Evolutionary conservation across 176 grass and related monocot genomes (phyloP).

Genomic region (Phoenix roebelenii): DNA sequence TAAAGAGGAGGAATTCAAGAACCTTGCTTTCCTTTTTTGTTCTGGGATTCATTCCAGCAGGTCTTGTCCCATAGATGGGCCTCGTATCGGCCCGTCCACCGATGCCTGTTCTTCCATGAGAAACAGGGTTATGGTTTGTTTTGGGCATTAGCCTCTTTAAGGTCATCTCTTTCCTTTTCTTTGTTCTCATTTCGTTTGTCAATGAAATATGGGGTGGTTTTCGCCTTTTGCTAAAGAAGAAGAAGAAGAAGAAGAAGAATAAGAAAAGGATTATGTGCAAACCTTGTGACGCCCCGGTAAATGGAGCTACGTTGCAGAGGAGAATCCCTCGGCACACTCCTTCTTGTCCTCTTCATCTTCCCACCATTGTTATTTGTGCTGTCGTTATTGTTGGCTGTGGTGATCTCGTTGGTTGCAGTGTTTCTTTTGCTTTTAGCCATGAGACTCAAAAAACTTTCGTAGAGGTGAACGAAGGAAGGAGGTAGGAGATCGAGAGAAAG

Average conservation of each 20-base stretch:
- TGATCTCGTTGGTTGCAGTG: constrained; percentile 24
- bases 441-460: too few relatives aligned
- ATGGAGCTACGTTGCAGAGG: constrained; percentile 77
- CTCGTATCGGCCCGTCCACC: constrained; percentile 90
- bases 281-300: constrained; percentile 83
- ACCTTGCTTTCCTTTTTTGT: constrained; percentile 98
- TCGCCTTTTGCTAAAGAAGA: too few relatives aligned
- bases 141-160: too few relatives aligned
- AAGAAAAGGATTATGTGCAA: background rate
- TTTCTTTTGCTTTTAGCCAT: too few relatives aligned
- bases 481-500: too few relatives aligned
- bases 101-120: constrained; percentile 37
- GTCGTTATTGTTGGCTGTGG: constrained; percentile 2
- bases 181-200: too few relatives aligned
- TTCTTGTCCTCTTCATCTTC: constrained; percentile 70
- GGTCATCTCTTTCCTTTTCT: too few relatives aligned
- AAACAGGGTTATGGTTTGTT: too few relatives aligned
- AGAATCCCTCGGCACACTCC: constrained; percentile 56
- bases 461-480: too few relatives aligned
- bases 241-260: background rate
- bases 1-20: background rate
- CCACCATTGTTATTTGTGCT: constrained; percentile 2
- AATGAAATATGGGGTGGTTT: too few relatives aligned
- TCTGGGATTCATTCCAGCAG: constrained; percentile 90
- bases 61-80: constrained; percentile 96